Base-by-base conservation (phyloP, 208 protist genomes). In the Trypanosomatidae sp. region DNA sequence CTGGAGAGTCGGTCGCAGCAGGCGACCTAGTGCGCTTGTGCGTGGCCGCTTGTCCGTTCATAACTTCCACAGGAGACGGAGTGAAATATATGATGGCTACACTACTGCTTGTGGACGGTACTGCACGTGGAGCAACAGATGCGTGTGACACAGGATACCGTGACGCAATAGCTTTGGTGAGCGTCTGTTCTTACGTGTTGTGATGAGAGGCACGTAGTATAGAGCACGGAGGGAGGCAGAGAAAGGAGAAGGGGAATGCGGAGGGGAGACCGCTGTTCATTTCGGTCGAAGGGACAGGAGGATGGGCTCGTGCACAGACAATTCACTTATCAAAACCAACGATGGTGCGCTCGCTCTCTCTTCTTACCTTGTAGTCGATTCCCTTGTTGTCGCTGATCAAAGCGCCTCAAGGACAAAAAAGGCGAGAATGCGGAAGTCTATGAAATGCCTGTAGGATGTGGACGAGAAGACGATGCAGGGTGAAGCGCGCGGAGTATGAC, bases 21-120 rank as follows among this genome's bases (percentile, higher is more conserved):
- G 30, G 9, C 13, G 73, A 73, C 25, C 65, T 66, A 15, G 12
- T 36, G 43, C 73, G 73, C 44, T 77, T 77, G 10, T 56, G 73
- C 17, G 33, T 0, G 17, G n/a, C 1, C 0, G 30, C 36, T 8
- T n/a, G n/a, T 46, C 28, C 12, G 28, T 3, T 33, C 64, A 39
- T n/a, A 28, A 33, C 46, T 41, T 15, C 19, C 39, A n/a, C 64
- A 15, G 64, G 28, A 36, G 10, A 33, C 10, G 44, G 17, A 39
- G 64, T 33, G 25, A 15, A 19, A 53, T 53, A 1, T 46, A 68
- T 68, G 64, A 25, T 39, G n/a, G 44, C 6, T 46, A 22, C 44
- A 46, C 1, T 0, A 47, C 60, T 65, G 60, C 60, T 28, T 46
- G 19, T 9, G 22, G 22, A 13, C 22, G 25, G 22, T 44, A 39